Conservation (phyloP, 1,139 yeast genomes). For the Kurtzmaniella quercitrusa region DNA sequence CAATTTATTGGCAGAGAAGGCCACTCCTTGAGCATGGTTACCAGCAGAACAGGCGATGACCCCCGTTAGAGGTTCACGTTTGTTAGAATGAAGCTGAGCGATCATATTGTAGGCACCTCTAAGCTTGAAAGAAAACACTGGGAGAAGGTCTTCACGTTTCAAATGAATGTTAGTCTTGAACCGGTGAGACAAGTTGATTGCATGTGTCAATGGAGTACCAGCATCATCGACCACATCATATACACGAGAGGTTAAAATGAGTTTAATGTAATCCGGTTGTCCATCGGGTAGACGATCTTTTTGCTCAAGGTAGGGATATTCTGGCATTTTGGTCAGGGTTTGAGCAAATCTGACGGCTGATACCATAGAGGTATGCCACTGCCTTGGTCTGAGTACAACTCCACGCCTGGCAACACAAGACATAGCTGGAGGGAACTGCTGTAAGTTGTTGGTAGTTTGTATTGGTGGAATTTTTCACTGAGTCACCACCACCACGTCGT, state of each 20-base stretch:
- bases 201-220: conserved; percentile 81
- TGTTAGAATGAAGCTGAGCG: conserved; percentile 64
- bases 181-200: conserved; percentile 69
- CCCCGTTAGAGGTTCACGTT: conserved; percentile 69
- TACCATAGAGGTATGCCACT: background rate
- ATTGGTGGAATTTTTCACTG: background rate
- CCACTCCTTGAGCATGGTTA: conserved; percentile 98
- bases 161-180: conserved; percentile 68
- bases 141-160: conserved; percentile 89
- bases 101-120: conserved; percentile 98
- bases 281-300: conserved; percentile 56
- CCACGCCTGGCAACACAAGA: background rate
- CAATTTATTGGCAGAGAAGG: conserved; percentile 78
- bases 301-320: conserved; percentile 46
- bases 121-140: conserved; percentile 92
- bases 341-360: background rate
- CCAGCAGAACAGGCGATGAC: conserved; percentile 99
- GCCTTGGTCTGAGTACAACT: background rate
- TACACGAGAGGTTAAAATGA: conserved; percentile 86
- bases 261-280: conserved; percentile 88
- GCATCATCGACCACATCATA: conserved; percentile 80
- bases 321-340: conserved; percentile 4
- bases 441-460: background rate
- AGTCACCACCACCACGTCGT: background rate
- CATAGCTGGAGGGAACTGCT: background rate